phyloP scores from a whole-genome alignment of 2,329 filamentous ascomycete species.

The Piedraia hortae region DNA sequence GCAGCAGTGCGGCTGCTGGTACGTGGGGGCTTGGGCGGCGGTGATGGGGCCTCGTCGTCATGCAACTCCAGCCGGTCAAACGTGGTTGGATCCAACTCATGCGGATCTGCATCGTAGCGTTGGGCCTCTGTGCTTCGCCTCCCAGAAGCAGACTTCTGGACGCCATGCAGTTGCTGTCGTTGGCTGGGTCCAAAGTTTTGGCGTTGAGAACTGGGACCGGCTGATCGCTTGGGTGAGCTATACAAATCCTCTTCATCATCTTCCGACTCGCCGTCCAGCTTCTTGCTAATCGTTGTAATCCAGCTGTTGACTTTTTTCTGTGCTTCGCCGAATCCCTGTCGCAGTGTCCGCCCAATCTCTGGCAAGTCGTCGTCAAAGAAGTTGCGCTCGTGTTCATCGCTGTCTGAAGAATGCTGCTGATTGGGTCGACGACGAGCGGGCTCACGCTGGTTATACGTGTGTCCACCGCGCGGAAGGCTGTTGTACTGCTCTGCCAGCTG shows the following conservation, averaged over 20 bases:
- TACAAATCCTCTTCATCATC: conserved; percentile 25
- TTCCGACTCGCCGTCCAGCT: conserved; percentile 61
- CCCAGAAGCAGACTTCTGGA: conserved; percentile 7
- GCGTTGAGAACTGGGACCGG: conserved; percentile 9
- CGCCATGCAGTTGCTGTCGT: conserved; percentile 15
- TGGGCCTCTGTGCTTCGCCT: conserved; percentile 61
- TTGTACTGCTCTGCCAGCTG: conserved; percentile 79
- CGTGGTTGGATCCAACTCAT: conserved; percentile 57
- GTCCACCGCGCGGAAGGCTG: conserved; percentile 1
- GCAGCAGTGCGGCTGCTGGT: conserved; percentile 29
- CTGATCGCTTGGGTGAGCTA: conserved; percentile 6
- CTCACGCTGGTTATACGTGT: conserved; percentile 12
- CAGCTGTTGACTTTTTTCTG: conserved; percentile 80
- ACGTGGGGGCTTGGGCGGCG: conserved; percentile 20
- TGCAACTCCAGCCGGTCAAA: conserved; percentile 41
- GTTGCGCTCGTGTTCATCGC: conserved; percentile 42
- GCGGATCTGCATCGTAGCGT: conserved; percentile 81
- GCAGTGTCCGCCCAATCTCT: conserved; percentile 72
- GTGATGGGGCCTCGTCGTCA: conserved; percentile 29
- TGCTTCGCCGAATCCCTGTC: conserved; percentile 83
- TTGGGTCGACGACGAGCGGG: conserved; percentile 12
- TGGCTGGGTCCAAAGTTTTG: conserved; percentile 14
- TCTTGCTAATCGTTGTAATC: conserved; percentile 80
- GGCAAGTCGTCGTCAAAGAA: conserved; percentile 94
- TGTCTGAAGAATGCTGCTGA: conserved; percentile 22